phyloP scores from a whole-genome alignment of 106 monocot species.

The Agapanthus africanus region DNA sequence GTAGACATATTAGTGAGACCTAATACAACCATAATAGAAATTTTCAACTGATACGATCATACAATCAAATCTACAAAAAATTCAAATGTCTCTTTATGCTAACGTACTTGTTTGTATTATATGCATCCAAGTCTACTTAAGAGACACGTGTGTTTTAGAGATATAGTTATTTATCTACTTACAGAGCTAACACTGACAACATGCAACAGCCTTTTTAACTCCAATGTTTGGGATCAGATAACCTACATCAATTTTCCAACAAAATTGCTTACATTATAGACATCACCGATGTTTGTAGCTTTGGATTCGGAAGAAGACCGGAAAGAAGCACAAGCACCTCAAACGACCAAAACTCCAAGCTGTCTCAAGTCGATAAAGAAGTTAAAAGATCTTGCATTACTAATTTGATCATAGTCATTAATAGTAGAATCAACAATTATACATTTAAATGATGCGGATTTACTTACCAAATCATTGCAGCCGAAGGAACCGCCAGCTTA shows the following conservation, averaged over 20 bases:
- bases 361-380: background rate
- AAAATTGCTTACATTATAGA: slow-evolving; percentile 12
- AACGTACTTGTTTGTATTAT: too few species aligned
- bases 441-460: background rate
- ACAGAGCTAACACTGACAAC: background rate
- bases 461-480: slow-evolving; percentile 17
- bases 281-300: slow-evolving; percentile 21
- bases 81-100: too few species aligned
- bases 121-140: too few species aligned
- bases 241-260: too few species aligned
- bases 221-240: too few species aligned
- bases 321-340: slow-evolving; percentile 15
- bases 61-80: too few species aligned
- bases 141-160: too few species aligned
- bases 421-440: background rate
- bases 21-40: background rate
- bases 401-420: background rate
- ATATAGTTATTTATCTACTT: too few species aligned
- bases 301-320: slow-evolving; percentile 19
- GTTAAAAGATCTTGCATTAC: background rate
- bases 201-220: too few species aligned
- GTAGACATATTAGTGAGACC: too few species aligned
- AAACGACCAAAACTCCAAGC: slow-evolving; percentile 16
- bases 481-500: slow-evolving; percentile 26
- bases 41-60: background rate